Evolutionary conservation across 495 filamentous ascomycete genomes (phyloP).

Genomic region (Darksidea phi): DNA sequence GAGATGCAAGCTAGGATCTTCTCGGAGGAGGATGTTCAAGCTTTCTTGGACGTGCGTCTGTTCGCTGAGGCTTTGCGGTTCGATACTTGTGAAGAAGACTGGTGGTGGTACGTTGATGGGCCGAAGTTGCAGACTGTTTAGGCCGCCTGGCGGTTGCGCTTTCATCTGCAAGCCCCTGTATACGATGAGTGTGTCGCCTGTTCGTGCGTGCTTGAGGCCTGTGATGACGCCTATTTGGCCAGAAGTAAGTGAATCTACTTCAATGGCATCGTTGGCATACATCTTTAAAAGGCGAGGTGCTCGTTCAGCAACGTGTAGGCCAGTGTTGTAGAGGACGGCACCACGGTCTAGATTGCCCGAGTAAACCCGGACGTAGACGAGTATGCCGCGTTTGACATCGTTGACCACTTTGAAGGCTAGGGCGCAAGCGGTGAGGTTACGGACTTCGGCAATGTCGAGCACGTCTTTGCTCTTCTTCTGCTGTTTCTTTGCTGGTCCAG

Average conservation of each 20-base stretch:
- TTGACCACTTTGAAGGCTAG: constrained; percentile 97
- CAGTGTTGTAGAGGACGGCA: constrained; percentile 80
- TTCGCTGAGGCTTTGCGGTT: constrained; percentile 75
- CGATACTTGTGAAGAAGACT: constrained; percentile 92
- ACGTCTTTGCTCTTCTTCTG: constrained; percentile 32
- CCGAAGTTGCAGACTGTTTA: constrained; percentile 76
- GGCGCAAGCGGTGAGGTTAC: constrained; percentile 69
- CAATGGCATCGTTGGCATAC: constrained; percentile 84
- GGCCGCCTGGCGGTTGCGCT: constrained; percentile 61
- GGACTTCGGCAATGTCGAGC: constrained; percentile 45
- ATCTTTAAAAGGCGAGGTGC: constrained; percentile 83
- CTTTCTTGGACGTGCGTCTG: constrained; percentile 75
- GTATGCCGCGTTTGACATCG: constrained; percentile 77
- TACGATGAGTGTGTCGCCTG: constrained; percentile 85
- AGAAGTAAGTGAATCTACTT: constrained; percentile 67
- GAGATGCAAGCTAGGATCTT: constrained; percentile 92
- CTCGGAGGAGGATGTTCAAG: constrained; percentile 73
- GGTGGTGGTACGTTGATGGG: constrained; percentile 89
- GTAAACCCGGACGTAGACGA: constrained; percentile 93
- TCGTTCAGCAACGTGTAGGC: constrained; percentile 75
- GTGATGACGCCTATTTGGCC: constrained; percentile 97
- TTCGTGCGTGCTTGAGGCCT: constrained; percentile 84
- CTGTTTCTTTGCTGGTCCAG: neutral
- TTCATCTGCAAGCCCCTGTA: constrained; percentile 63
- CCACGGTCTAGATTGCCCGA: constrained; percentile 74